A percentile compares a stretch with the other conserved stretches of the same genome.
These are phyloP conservation scores for Gentiana macrophylla DNA, from an alignment of 257 asterid genomes.

Conservation along the genomic window DNA sequence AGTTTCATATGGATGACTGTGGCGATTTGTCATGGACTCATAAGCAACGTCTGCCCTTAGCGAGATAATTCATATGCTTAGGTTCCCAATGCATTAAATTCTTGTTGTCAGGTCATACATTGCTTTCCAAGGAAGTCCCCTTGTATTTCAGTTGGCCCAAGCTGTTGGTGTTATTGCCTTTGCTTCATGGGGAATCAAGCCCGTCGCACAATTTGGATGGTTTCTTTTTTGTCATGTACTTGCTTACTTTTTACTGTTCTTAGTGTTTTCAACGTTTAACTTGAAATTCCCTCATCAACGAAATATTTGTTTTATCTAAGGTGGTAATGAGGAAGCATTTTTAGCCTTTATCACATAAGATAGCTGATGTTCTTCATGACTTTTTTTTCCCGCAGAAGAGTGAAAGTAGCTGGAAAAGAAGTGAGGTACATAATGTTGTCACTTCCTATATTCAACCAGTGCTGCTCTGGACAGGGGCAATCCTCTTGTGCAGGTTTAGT, in stretches of 20 bases:
- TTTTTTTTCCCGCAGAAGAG: conserved; percentile 10
- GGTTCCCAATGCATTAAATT: not conserved
- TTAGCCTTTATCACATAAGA: not conserved
- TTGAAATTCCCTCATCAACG: too few species aligned
- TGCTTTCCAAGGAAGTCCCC: conserved; percentile 17
- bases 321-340: too few species aligned
- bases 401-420: conserved; percentile 21
- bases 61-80: too few species aligned
- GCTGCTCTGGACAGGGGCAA: conserved; percentile 26
- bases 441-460: conserved; percentile 23
- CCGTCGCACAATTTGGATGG: conserved; percentile 16
- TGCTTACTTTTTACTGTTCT: not conserved
- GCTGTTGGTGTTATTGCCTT: conserved; percentile 23
- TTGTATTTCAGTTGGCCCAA: conserved; percentile 24
- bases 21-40: not conserved
- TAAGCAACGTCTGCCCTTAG: not conserved
- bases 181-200: conserved; percentile 20
- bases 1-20: not conserved
- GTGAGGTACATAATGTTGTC: conserved; percentile 9
- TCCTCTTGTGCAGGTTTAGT: conserved; percentile 23
- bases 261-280: too few species aligned
- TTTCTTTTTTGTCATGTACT: conserved; percentile 16
- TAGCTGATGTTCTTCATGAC: conserved; percentile 3
- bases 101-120: conserved; percentile 19
- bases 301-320: too few species aligned